These are phyloP conservation scores for Pochonia chlamydosporia DNA, from an alignment of 2,329 filamentous ascomycete species.

Conservation along the genomic window DNA sequence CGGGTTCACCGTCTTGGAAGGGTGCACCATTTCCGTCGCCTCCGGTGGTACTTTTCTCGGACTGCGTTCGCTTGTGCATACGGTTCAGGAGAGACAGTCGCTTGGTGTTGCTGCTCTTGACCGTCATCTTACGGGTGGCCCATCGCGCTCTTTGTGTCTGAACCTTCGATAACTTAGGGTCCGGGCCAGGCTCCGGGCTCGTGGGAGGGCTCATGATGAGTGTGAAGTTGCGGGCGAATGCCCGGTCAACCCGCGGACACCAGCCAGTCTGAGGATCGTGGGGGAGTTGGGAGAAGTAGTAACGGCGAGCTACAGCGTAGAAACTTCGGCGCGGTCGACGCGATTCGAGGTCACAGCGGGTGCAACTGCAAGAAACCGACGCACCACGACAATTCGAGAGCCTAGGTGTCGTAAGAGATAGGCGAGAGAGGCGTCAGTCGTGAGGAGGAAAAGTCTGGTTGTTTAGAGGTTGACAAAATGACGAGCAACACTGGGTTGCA, in stretches of 20 bases:
- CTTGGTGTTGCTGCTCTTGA: conserved; percentile 71
- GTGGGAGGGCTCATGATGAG: conserved; percentile 27
- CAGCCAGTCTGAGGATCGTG: conserved; percentile 27
- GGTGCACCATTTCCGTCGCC: conserved; percentile 25
- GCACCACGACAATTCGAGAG: not conserved
- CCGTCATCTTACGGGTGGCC: conserved; percentile 85
- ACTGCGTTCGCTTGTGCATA: conserved; percentile 53
- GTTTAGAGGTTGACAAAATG: not conserved
- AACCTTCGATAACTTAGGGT: conserved; percentile 13
- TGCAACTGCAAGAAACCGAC: not conserved
- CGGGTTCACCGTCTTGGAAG: conserved; percentile 23
- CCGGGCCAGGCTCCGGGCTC: conserved; percentile 20
- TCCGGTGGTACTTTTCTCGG: conserved; percentile 60
- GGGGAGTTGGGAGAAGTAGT: not conserved
- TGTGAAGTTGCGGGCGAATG: conserved; percentile 29
- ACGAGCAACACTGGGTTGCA: not conserved
- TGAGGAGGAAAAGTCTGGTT: not conserved
- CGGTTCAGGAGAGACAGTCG: conserved; percentile 77
- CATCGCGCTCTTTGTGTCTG: conserved; percentile 77
- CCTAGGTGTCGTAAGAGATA: not conserved
- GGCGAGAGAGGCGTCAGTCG: not conserved
- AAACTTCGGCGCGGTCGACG: conserved; percentile 6
- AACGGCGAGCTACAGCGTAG: conserved; percentile 1
- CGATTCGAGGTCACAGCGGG: conserved; percentile 1
- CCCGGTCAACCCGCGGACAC: conserved; percentile 30